Base-by-base conservation (phyloP, 257 asterid genomes). In the Anisodus tanguticus region DNA sequence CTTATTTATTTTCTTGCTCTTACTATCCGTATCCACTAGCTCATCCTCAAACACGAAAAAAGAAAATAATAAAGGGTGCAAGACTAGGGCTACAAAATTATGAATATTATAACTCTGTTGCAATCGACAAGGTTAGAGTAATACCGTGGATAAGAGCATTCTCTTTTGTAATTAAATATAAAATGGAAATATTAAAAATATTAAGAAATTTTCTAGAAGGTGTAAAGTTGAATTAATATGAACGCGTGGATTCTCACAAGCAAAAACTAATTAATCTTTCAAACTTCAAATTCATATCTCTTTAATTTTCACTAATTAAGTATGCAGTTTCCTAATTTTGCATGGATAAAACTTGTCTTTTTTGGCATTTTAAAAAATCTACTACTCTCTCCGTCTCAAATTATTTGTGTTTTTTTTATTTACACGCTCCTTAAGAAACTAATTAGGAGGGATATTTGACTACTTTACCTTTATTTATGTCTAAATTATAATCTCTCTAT, bases 41-140 rank as follows among this genome's bases (percentile, higher is more conserved):
- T 35, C 63, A 22, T 5, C 13, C n/a, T 49, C n/a, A 12, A 69
- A 16, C 26, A 51, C 43, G 1, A 13, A 22, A 49, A 49, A 22
- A 22, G 26, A 22, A 22, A 0, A 5, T 4, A 19, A 72, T 10
- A 72, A 19, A 71, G 19, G 59, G 26, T 22, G n/a, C 17, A 71
- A 71, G 37, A 71, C 57, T 45, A n/a, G 80, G 62, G 62, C n/a
- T 76, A 68, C 22, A 7, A 68, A 37, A 68, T 68, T 67, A 67
- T 39, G 26, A 37, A 68, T 31, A 64, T 37, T 15, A 37, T 39
- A 22, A 51, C 45, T 47, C n/a, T 15, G 3, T 9, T 47, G n/a
- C n/a, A 72, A 10, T 47, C 10, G 17, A 72, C 3, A 9, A 74
- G 62, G 17, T 49, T 74, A 22, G 60, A 54, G 19, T 60, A 71